Conservation (phyloP, 1,284 basidiomycete species). For the Boletus chippewaensis region DNA sequence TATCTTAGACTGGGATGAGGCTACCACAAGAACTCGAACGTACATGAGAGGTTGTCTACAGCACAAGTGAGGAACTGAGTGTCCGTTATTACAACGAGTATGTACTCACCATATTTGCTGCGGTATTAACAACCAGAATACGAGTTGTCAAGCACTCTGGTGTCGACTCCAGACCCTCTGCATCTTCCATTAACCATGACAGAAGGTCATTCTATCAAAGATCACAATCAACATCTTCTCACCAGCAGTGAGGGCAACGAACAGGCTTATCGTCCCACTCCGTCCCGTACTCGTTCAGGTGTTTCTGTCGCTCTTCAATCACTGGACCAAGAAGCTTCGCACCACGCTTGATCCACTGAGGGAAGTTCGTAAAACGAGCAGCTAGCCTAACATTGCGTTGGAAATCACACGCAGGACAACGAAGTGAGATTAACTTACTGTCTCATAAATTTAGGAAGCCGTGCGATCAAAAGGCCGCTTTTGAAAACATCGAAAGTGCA, state of each 20-base stretch:
- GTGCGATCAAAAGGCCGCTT: slow-evolving; percentile 24
- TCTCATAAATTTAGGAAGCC: slow-evolving; percentile 36
- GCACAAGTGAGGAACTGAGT: background rate
- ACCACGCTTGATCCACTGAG: slow-evolving; percentile 1
- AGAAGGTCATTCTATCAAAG: slow-evolving; percentile 35
- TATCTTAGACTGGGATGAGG: background rate
- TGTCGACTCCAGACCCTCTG: slow-evolving; percentile 27
- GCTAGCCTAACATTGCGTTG: background rate
- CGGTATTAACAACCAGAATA: slow-evolving; percentile 35
- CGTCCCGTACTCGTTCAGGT: slow-evolving; percentile 30
- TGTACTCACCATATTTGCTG: slow-evolving; percentile 31
- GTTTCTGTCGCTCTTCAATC: slow-evolving; percentile 33
- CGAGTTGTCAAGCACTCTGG: slow-evolving; percentile 28
- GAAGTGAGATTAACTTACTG: slow-evolving; percentile 27
- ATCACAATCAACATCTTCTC: background rate
- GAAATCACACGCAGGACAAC: no score
- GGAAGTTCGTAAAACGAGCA: background rate
- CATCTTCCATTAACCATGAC: slow-evolving; percentile 40
- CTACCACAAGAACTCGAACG: no score
- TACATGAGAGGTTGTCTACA: background rate
- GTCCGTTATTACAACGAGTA: slow-evolving; percentile 15
- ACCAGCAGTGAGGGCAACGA: background rate
- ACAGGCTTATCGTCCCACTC: slow-evolving; percentile 2
- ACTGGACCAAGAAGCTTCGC: slow-evolving; percentile 31
- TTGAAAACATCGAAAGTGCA: slow-evolving; percentile 31